Evolutionary conservation across 2,329 filamentous ascomycete species (phyloP), one percentile per base, ranked within the genome.

Genomic region (Seiridium unicorne): DNA sequence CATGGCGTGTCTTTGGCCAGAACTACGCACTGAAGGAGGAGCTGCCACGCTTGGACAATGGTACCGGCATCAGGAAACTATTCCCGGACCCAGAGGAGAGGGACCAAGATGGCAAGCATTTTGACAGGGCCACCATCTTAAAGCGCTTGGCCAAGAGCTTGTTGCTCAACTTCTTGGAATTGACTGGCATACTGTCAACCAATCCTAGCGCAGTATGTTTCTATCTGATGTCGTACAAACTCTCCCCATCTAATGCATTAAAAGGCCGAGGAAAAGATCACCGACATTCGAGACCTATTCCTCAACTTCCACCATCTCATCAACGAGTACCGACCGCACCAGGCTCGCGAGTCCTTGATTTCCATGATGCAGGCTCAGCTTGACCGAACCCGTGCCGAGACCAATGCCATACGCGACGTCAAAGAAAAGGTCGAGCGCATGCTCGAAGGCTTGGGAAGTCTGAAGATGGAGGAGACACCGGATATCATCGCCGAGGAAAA

Each of bases 321-420:
- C 65, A 99, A 99, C 74, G 89, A 96, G 74, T 98, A 97, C 76
- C 85, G 94, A 38, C 93, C 93, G 8, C 93, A 97, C 72, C 94
- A 98, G 77, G 93, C 93, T 32, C 80, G 94, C 49, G 93, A 97
- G 77, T 93, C 89, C 35, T 80, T 96, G 60, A 96, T 97, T 38
- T 77, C 89, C 65, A 85, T 94, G 79, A 93, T 97, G 90, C 91
- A 97, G 75, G 89, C 90, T 65, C 90, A 94, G 69, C 77, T 97
- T 36, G 87, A 91, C 66, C 83, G 81, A 66, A 89, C 89, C 59
- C 85, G 84, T 65, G 84, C 84, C 58, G 93, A 97, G 75, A 92
- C 93, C 1, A 81, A 86, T 40, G 85, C 83, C 3, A 86, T 93
- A 51, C 81, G 83, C 60, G 83, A 83, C 61, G 87, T 87, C 69